A percentile compares a stretch with the other conserved stretches of the same genome.
Evolutionary conservation across 768 basidiomycete species (phyloP).

Genomic region (Macrolepiota dolichaula): DNA sequence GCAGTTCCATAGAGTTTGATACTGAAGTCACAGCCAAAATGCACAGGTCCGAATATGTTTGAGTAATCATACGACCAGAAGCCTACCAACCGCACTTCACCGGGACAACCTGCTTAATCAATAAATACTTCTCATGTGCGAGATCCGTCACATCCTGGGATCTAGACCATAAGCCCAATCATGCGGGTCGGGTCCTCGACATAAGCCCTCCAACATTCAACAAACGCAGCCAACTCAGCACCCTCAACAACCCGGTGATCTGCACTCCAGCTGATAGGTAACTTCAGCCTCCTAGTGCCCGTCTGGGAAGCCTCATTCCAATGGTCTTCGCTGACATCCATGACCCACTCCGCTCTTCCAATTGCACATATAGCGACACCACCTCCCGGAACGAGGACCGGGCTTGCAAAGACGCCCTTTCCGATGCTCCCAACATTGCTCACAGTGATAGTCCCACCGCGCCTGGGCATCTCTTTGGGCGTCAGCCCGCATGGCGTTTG

Average conservation of each 20-base stretch:
- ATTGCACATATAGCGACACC: conserved; percentile 85
- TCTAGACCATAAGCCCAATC: conserved; percentile 36
- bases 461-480: conserved; percentile 64
- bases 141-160: neutral
- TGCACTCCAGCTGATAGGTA: conserved; percentile 75
- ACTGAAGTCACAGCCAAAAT: no score
- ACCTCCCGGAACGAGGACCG: conserved; percentile 77
- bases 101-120: conserved; percentile 39
- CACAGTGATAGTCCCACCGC: conserved; percentile 77
- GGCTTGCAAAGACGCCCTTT: conserved; percentile 63
- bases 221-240: conserved; percentile 85
- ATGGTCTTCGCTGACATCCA: conserved; percentile 53
- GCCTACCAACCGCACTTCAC: conserved; percentile 32
- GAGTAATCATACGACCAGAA: conserved; percentile 20
- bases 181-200: conserved; percentile 74
- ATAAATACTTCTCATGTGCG: conserved; percentile 22
- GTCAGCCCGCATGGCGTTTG: conserved; percentile 65
- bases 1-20: no score
- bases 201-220: conserved; percentile 79
- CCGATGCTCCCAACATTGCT: conserved; percentile 85
- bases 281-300: conserved; percentile 24
- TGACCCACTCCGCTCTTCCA: conserved; percentile 74
- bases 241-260: conserved; percentile 89
- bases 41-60: no score
- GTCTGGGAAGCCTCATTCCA: conserved; percentile 15